Evolutionary conservation across 2,329 filamentous ascomycete genomes (phyloP).

Genomic region (Trichoderma sp.): DNA sequence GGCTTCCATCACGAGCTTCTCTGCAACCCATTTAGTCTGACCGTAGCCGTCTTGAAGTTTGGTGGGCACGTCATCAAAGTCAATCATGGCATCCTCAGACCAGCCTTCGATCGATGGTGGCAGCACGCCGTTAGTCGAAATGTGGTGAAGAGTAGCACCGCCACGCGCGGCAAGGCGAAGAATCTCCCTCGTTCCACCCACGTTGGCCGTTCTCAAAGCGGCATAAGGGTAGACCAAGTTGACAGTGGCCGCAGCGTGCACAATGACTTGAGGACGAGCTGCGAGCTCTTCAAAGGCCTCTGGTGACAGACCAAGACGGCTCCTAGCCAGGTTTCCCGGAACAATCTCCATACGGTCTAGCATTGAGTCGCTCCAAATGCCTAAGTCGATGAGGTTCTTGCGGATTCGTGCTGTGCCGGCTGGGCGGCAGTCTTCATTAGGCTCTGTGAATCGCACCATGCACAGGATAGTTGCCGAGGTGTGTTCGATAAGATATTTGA

Average conservation of each 20-base stretch:
- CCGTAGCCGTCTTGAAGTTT: conserved; percentile 72
- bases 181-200: conserved; percentile 75
- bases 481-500: conserved; percentile 64
- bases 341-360: conserved; percentile 76
- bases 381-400: conserved; percentile 73
- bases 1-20: conserved; percentile 70
- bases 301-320: conserved; percentile 64
- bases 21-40: conserved; percentile 79
- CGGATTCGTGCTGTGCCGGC: conserved; percentile 71
- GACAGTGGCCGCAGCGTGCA: conserved; percentile 76
- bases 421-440: conserved; percentile 60
- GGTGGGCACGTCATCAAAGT: conserved; percentile 64
- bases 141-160: conserved; percentile 71
- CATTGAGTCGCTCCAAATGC: conserved; percentile 73
- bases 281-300: conserved; percentile 66
- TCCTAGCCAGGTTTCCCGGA: conserved; percentile 68
- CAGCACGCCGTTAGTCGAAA: conserved; percentile 78
- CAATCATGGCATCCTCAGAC: conserved; percentile 66
- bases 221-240: conserved; percentile 82
- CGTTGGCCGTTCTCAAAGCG: conserved; percentile 69
- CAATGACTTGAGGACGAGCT: conserved; percentile 65
- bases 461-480: conserved; percentile 70
- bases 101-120: conserved; percentile 69
- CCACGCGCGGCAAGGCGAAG: conserved; percentile 66
- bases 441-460: conserved; percentile 70